Percentiles rank a stretch among this genome's conserved stretches.
Evolutionary conservation across 2,329 filamentous ascomycete genomes (phyloP).

Genomic region (Trichophyton simii): DNA sequence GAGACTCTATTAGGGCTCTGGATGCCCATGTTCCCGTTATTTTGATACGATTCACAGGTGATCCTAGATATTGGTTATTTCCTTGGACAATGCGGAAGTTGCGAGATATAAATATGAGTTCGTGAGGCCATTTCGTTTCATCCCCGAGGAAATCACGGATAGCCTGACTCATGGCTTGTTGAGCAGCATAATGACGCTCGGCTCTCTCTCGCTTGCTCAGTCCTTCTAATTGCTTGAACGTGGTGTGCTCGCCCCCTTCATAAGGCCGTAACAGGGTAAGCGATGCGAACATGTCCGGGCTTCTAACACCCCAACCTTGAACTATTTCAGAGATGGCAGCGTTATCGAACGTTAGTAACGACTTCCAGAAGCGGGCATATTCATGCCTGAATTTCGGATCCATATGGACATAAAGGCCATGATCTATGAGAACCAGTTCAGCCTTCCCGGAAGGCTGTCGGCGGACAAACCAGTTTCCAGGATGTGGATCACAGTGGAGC

Average conservation of each 20-base stretch:
- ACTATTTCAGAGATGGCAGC: conserved; percentile 61
- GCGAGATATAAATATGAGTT: conserved; percentile 81
- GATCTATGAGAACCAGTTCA: conserved; percentile 91
- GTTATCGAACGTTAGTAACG: conserved; percentile 88
- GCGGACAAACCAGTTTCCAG: conserved; percentile 92
- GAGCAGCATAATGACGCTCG: conserved; percentile 62
- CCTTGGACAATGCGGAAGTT: conserved; percentile 89
- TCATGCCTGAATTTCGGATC: conserved; percentile 67
- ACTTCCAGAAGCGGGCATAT: conserved; percentile 87
- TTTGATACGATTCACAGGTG: conserved; percentile 81
- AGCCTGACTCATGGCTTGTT: conserved; percentile 56
- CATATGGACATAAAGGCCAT: conserved; percentile 93
- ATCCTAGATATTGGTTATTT: conserved; percentile 83
- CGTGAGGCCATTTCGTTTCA: conserved; percentile 77
- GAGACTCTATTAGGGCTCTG: conserved; percentile 64
- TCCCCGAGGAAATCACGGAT: conserved; percentile 73
- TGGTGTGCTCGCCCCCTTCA: conserved; percentile 63
- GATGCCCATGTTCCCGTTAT: conserved; percentile 87
- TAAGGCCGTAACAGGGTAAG: conserved; percentile 86
- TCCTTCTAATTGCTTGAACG: conserved; percentile 43
- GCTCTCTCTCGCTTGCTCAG: conserved; percentile 43
- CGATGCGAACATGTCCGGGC: conserved; percentile 80
- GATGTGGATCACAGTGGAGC: conserved; percentile 93
- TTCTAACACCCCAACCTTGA: conserved; percentile 71
- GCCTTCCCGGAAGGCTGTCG: conserved; percentile 68